Percentiles rank a stretch among this genome's conserved stretches.
phyloP scores from a whole-genome alignment of 768 basidiomycete species.

The Terana coerulea region DNA sequence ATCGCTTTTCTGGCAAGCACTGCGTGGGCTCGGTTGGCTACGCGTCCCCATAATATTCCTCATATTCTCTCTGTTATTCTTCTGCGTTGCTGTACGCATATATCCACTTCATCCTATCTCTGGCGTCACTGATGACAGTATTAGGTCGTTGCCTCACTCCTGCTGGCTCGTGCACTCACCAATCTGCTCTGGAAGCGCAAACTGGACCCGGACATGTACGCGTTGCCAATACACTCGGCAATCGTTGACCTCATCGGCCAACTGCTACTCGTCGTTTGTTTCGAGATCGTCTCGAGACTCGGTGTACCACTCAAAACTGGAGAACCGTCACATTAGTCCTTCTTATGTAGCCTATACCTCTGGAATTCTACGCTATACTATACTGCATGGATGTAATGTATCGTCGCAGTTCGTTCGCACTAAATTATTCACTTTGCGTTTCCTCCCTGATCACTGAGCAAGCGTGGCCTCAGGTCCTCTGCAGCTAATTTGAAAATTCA shows the following conservation, averaged over 20 bases:
- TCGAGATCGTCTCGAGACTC: conserved; percentile 54
- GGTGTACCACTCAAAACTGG: conserved; percentile 30
- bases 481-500: too few relatives aligned
- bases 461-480: too few relatives aligned
- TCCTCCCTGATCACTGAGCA: too few relatives aligned
- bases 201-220: conserved; percentile 89
- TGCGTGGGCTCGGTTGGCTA: conserved; percentile 75
- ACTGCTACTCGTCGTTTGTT: conserved; percentile 72
- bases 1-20: conserved; percentile 65
- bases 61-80: conserved; percentile 62
- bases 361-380: too few relatives aligned
- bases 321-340: too few relatives aligned
- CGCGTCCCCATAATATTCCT: conserved; percentile 65
- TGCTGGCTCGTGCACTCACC: conserved; percentile 64
- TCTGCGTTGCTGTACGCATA: conserved; percentile 73
- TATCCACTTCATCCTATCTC: conserved; percentile 7
- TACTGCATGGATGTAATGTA: too few relatives aligned
- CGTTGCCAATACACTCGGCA: conserved; percentile 89
- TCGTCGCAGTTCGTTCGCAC: too few relatives aligned
- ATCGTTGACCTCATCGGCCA: conserved; percentile 85
- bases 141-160: conserved; percentile 69
- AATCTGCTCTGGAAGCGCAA: conserved; percentile 72
- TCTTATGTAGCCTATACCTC: too few relatives aligned
- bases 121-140: background rate
- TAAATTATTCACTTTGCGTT: too few relatives aligned